phyloP scores from a whole-genome alignment of 495 filamentous ascomycete genomes.

The Penicillium cinerascens region DNA sequence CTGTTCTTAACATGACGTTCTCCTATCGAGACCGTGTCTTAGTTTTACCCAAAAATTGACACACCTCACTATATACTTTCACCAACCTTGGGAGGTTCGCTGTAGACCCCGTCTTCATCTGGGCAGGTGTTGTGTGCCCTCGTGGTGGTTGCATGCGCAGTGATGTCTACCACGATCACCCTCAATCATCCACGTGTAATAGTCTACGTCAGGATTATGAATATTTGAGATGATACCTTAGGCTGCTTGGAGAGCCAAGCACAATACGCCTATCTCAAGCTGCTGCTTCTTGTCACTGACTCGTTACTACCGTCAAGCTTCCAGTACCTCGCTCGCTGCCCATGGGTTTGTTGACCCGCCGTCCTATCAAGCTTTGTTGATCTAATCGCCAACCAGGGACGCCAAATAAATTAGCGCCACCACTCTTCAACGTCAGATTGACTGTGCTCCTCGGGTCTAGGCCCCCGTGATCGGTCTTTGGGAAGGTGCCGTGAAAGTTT shows the following conservation, averaged over 20 bases:
- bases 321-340: slow-evolving; percentile 13
- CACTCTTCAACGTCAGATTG: slow-evolving; percentile 27
- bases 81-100: neutral
- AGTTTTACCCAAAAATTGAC: slow-evolving; percentile 18
- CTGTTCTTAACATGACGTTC: slow-evolving; percentile 4
- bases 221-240: neutral
- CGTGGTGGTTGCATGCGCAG: neutral
- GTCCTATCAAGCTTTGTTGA: slow-evolving; percentile 5
- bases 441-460: slow-evolving; percentile 20
- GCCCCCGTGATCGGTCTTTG: neutral
- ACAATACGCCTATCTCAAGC: neutral
- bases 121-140: neutral
- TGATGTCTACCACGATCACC: slow-evolving; percentile 18
- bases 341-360: slow-evolving; percentile 6
- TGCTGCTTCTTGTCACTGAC: neutral
- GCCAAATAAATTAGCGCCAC: slow-evolving; percentile 11
- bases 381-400: slow-evolving; percentile 16
- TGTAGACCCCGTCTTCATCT: neutral
- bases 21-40: slow-evolving; percentile 9
- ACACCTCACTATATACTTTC: slow-evolving; percentile 5
- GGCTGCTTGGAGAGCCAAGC: neutral
- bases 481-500: neutral
- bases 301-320: slow-evolving; percentile 16
- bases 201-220: slow-evolving; percentile 26
- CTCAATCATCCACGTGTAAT: slow-evolving; percentile 24